These are phyloP conservation scores for Globisporangium parvum DNA, from an alignment of 352 stramenopile genomes.

Conservation along the genomic window DNA sequence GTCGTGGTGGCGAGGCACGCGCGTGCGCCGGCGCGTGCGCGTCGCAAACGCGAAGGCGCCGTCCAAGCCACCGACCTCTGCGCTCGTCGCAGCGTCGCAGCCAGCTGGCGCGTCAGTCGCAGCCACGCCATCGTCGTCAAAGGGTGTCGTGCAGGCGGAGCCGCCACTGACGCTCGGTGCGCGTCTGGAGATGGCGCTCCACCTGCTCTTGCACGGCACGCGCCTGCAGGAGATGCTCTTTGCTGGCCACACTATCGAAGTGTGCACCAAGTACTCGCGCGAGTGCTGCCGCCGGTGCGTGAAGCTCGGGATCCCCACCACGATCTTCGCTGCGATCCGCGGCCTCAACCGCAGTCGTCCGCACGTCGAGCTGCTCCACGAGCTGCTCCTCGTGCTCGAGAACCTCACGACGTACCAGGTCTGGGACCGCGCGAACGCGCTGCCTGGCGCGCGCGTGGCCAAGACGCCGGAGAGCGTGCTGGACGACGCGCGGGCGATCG, in stretches of 20 bases:
- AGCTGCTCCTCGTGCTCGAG: slow-evolving; percentile 71
- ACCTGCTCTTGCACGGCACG: slow-evolving; percentile 70
- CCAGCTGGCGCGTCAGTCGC: background rate
- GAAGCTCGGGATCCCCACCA: slow-evolving; percentile 75
- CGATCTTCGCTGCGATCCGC: slow-evolving; percentile 90
- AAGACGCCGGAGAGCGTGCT: slow-evolving; percentile 36
- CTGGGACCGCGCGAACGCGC: slow-evolving; percentile 14
- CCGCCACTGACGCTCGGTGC: slow-evolving; percentile 50
- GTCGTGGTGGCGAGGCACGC: slow-evolving; percentile 63
- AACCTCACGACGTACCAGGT: slow-evolving; percentile 83
- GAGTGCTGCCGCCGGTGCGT: slow-evolving; percentile 90
- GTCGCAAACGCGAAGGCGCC: slow-evolving; percentile 22
- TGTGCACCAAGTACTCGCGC: slow-evolving; percentile 87
- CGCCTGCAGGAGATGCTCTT: slow-evolving; percentile 91
- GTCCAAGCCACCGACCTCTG: slow-evolving; percentile 38
- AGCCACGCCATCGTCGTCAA: background rate
- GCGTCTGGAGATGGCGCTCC: slow-evolving; percentile 62
- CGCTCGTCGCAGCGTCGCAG: slow-evolving; percentile 22
- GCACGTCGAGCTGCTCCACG: slow-evolving; percentile 92
- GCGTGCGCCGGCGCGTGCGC: slow-evolving; percentile 47
- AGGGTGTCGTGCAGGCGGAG: background rate
- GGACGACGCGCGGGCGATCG: slow-evolving; percentile 61
- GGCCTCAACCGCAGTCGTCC: slow-evolving; percentile 93
- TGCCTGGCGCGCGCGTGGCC: slow-evolving; percentile 16
- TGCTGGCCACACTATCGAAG: slow-evolving; percentile 89